These are phyloP conservation scores for Candida verbasci DNA, from an alignment of 805 yeast species.

Conservation along the genomic window DNA sequence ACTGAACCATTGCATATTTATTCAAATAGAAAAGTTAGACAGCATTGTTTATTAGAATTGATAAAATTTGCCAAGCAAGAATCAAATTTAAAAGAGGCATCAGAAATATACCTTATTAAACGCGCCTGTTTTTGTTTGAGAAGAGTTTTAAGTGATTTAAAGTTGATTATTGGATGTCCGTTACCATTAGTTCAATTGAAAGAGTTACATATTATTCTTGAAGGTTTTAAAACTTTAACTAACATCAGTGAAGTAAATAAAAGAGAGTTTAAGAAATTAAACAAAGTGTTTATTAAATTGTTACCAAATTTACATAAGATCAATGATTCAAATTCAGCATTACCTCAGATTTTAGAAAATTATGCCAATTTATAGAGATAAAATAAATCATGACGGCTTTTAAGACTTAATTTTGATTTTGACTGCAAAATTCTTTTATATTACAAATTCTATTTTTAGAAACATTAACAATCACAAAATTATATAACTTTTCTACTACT, in stretches of 20 bases:
- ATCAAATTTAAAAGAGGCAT: constrained; percentile 15
- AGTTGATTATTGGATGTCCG: constrained; percentile 58
- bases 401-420: neutral
- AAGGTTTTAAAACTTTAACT: constrained; percentile 25
- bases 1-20: constrained; percentile 46
- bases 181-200: constrained; percentile 58
- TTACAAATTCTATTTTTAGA: neutral
- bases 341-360: constrained; percentile 12
- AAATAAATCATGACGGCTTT: neutral
- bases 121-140: constrained; percentile 60
- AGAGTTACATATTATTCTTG: constrained; percentile 51
- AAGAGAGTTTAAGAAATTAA: constrained; percentile 7
- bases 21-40: constrained; percentile 46
- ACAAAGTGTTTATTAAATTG: constrained; percentile 14
- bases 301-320: constrained; percentile 13
- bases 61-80: constrained; percentile 33
- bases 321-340: neutral
- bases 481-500: too few relatives aligned
- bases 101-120: constrained; percentile 41
- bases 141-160: constrained; percentile 60
- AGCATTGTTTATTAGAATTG: constrained; percentile 50
- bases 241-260: constrained; percentile 6
- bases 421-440: neutral
- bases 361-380: constrained; percentile 1
- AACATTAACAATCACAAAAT: too few relatives aligned